A percentile compares a stretch with the other conserved stretches of the same genome.
These are phyloP conservation scores for Coemansia aciculifera DNA, from an alignment of 192 early-diverging fungal genomes.

Conservation along the genomic window DNA sequence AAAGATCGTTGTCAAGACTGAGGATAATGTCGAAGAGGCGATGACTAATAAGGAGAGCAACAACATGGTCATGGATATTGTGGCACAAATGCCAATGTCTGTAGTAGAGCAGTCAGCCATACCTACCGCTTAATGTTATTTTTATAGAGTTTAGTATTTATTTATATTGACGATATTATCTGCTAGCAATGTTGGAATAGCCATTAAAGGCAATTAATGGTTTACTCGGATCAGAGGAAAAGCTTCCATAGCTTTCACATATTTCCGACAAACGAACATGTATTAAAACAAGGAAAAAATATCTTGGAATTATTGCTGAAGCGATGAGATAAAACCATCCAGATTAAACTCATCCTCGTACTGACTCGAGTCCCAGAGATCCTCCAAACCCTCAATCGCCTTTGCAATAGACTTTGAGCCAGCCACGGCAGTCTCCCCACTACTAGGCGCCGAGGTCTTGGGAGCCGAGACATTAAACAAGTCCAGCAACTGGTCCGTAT, in stretches of 20 bases:
- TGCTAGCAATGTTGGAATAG: too few relatives aligned
- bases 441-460: slow-evolving; percentile 17
- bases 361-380: slow-evolving; percentile 88
- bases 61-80: too few relatives aligned
- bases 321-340: slow-evolving; percentile 70
- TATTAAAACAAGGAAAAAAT: too few relatives aligned
- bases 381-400: slow-evolving; percentile 69
- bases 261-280: too few relatives aligned
- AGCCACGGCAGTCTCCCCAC: slow-evolving; percentile 9
- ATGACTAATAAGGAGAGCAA: background rate
- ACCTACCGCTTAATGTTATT: too few relatives aligned
- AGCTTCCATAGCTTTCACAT: too few relatives aligned
- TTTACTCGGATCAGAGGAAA: too few relatives aligned
- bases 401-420: slow-evolving; percentile 41
- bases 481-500: slow-evolving; percentile 93
- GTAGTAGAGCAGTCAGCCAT: background rate
- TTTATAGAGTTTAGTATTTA: too few relatives aligned
- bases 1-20: background rate
- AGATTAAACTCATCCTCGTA: slow-evolving; percentile 85
- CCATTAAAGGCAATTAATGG: too few relatives aligned
- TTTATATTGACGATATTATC: too few relatives aligned
- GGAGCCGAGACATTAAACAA: slow-evolving; percentile 76
- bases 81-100: too few relatives aligned
- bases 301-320: slow-evolving; percentile 30
- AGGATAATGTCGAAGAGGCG: background rate